Conservation (phyloP, 768 basidiomycete genomes). For the Antrodiella citrinella region DNA sequence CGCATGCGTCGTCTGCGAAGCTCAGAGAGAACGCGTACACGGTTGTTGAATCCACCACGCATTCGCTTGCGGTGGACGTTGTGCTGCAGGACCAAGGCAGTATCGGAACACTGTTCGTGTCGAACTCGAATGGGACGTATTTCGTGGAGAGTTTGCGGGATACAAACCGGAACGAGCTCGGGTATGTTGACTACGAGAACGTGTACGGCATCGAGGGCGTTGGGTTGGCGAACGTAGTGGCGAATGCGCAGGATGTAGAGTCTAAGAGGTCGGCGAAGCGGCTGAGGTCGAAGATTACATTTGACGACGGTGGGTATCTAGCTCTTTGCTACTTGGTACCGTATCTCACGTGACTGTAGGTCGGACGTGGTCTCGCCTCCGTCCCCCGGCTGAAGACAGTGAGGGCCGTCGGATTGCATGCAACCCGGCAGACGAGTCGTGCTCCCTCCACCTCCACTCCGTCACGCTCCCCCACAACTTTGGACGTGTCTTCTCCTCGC, state of each 20-base stretch:
- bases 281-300: conserved; percentile 76
- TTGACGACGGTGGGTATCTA: conserved; percentile 61
- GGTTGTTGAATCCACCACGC: conserved; percentile 87
- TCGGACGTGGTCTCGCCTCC: conserved; percentile 69
- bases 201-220: conserved; percentile 84
- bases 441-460: conserved; percentile 88
- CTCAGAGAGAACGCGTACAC: conserved; percentile 93
- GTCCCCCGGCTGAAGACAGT: conserved; percentile 45
- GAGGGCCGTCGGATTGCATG: conserved; percentile 61
- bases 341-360: conserved; percentile 24
- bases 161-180: conserved; percentile 83
- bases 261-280: conserved; percentile 59
- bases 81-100: conserved; percentile 55
- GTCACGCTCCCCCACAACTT: conserved; percentile 91
- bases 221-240: conserved; percentile 82
- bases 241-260: conserved; percentile 80
- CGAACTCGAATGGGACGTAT: conserved; percentile 93
- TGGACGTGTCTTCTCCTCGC: conserved; percentile 89
- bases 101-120: conserved; percentile 93
- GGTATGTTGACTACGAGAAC: conserved; percentile 91
- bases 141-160: conserved; percentile 88
- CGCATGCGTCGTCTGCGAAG: conserved; percentile 73
- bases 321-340: background rate
- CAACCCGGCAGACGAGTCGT: conserved; percentile 48
- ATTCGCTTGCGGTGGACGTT: conserved; percentile 93